Conservation (phyloP, 1,284 basidiomycete genomes). For the Tetrapyrgos nigripes region DNA sequence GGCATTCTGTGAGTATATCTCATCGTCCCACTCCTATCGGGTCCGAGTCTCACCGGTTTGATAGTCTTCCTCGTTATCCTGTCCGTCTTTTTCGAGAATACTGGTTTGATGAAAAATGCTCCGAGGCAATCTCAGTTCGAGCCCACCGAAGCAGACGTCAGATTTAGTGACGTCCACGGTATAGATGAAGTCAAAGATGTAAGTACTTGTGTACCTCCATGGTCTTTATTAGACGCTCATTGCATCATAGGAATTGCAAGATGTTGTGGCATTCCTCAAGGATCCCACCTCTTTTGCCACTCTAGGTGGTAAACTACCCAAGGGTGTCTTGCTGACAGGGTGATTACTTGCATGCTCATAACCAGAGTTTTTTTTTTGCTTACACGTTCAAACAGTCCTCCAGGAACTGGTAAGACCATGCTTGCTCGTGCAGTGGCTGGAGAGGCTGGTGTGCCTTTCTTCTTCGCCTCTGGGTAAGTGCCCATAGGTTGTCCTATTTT, state of each 20-base stretch:
- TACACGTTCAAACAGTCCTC: too few species aligned
- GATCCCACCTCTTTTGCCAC: slow-evolving; percentile 89
- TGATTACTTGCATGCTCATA: slow-evolving; percentile 25
- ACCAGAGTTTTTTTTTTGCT: too few species aligned
- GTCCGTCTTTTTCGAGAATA: slow-evolving; percentile 90
- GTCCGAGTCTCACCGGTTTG: slow-evolving; percentile 10
- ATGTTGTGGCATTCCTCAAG: slow-evolving; percentile 92
- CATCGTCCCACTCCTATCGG: not conserved
- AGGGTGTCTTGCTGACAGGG: slow-evolving; percentile 91
- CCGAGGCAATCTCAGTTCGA: slow-evolving; percentile 80
- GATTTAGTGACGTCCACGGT: slow-evolving; percentile 93
- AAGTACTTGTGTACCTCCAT: slow-evolving; percentile 20
- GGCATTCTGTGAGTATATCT: slow-evolving; percentile 57
- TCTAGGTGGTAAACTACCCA: slow-evolving; percentile 90
- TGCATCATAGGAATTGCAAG: slow-evolving; percentile 78
- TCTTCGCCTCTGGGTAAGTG: slow-evolving; percentile 80
- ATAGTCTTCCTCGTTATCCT: slow-evolving; percentile 83
- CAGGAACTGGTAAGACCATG: slow-evolving; percentile 97
- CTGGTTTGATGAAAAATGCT: slow-evolving; percentile 89
- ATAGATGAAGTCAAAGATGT: slow-evolving; percentile 93
- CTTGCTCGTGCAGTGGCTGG: slow-evolving; percentile 96
- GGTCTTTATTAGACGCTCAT: slow-evolving; percentile 2
- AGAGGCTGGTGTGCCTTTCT: slow-evolving; percentile 94
- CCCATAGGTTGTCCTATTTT: not conserved
- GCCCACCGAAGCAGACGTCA: slow-evolving; percentile 81